Base-by-base conservation (phyloP, 257 asterid species). In the Scutellaria galericulata region DNA sequence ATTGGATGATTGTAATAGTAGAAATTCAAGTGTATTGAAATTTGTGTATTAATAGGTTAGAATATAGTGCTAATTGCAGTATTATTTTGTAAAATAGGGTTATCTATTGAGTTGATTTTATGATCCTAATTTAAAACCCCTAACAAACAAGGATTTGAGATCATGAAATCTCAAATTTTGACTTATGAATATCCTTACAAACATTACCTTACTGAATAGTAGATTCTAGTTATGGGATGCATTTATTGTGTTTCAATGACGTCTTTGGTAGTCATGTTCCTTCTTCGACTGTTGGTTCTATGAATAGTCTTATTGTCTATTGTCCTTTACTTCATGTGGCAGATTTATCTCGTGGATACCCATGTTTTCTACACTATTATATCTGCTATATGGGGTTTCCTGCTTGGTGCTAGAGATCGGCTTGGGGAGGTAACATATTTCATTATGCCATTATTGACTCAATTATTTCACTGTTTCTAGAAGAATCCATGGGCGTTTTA, bases 321-420 rank as follows among this genome's bases (percentile, higher is more conserved):
- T n/a, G 60, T 71, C 41, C 61, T 75, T 54, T 61, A 44, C 45
- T 62, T 72, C 39, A 31, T 68, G 70, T 31, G 83, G 89, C 95
- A 94, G 99, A 88, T 94, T 67, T 94, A 94, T 85, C 92, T 94
- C 50, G 79, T 94, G 74, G 99, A 94, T 74, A 87, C 86, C 80
- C 91, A 94, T 77, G 78, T 92, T 47, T 92, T 94, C 89, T 94
- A 94, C 87, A 94, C 98, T 22, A 66, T 94, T 75, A 76, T 94
- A 75, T 94, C 99, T 64, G 96, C 98, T 68, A 65, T 94, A 14
- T 82, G 86, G 89, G 98, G 99, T 60, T 91, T 94, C 79, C 86
- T 94, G 82, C 84, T 94, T 66, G 99, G 99, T 51, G 98, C 98
- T 66, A 89, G 96, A 79, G 97, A 90, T 83, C 98, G 98, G 27